Base-by-base conservation (phyloP, 208 protist species). In the Naegleria fowleri region DNA sequence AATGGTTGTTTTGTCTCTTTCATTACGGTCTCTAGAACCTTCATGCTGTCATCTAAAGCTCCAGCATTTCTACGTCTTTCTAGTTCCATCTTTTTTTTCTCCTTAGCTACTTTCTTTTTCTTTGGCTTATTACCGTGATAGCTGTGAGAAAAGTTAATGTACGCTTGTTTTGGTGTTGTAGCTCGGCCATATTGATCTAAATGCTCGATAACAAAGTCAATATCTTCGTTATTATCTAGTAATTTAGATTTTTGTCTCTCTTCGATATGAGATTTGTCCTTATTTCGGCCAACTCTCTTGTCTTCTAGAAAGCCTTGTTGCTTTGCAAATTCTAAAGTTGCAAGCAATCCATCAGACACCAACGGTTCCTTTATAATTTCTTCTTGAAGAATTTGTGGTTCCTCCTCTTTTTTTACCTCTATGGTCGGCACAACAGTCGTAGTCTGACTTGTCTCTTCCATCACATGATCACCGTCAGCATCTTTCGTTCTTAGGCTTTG, bases 321-420 rank as follows among this genome's bases (percentile, higher is more conserved):
- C 15, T n/a, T 51, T 15, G 83, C 83, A 86, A 86, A 86, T 51
- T 41, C 16, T 0, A 86, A 0, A 9, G 83, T 51, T n/a, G 83
- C 83, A 25, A 38, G 9, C n/a, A 86, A 25, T 16, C 83, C 83
- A 51, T 33, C 15, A 6, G 83, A 33, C 13, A 86, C 83, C 0
- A 86, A 36, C 7, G 83, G 83, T 9, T 86, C 83, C 16, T 86
- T 38, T 9, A 51, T 40, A 15, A 41, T 0, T 4, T 86, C 16
- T 86, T 51, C 79, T n/a, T 33, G 29, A 36, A 36, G 67, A 36
- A 15, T 29, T 36, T 25, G 0, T 33, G 19, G 13, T 36, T 79
- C 67, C n/a, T 79, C 67, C 29, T 79, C 67, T 79, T 79, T 79
- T 79, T 79, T 79, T 79, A 79, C 67, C 7, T 79, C 29, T 33